Evolutionary conservation across 2,329 filamentous ascomycete species (phyloP).

Genomic region (Paramyrothecium roridum): DNA sequence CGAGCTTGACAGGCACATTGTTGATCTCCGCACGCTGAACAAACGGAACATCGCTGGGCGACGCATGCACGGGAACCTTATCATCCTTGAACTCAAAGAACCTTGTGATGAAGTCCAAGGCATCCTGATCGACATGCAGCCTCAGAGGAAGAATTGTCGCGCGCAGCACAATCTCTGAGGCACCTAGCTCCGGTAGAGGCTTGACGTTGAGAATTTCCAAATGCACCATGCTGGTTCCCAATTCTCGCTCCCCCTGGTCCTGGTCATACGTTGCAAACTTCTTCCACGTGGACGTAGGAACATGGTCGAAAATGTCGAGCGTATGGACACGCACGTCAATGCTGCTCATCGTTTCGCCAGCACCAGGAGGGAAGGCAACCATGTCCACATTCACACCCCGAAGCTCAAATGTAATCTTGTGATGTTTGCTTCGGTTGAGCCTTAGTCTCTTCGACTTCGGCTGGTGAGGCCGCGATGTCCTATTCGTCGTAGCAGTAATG

Average conservation of each 20-base stretch:
- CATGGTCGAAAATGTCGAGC: conserved; percentile 88
- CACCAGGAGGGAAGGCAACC: conserved; percentile 71
- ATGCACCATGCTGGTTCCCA: conserved; percentile 85
- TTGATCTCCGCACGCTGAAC: conserved; percentile 87
- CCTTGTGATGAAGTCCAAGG: conserved; percentile 91
- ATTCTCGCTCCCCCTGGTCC: conserved; percentile 81
- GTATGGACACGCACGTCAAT: conserved; percentile 79
- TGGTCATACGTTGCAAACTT: conserved; percentile 95
- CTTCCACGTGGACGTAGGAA: conserved; percentile 95
- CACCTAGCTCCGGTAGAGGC: conserved; percentile 78
- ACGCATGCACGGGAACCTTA: conserved; percentile 46
- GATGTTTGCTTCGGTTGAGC: conserved; percentile 79
- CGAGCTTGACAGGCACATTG: conserved; percentile 75
- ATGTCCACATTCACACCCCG: conserved; percentile 81
- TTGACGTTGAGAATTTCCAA: conserved; percentile 85
- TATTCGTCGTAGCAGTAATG: conserved; percentile 55
- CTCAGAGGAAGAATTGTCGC: conserved; percentile 78
- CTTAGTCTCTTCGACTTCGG: conserved; percentile 61
- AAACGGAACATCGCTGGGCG: conserved; percentile 74
- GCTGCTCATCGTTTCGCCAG: conserved; percentile 81
- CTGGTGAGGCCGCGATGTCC: conserved; percentile 37
- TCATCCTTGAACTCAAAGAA: conserved; percentile 99
- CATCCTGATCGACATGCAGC: conserved; percentile 95
- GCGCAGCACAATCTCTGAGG: conserved; percentile 83
- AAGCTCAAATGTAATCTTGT: conserved; percentile 95